Percentiles rank a stretch among this genome's conserved stretches.
phyloP scores from a whole-genome alignment of 2,329 filamentous ascomycete genomes.

The Colletotrichum sp. region DNA sequence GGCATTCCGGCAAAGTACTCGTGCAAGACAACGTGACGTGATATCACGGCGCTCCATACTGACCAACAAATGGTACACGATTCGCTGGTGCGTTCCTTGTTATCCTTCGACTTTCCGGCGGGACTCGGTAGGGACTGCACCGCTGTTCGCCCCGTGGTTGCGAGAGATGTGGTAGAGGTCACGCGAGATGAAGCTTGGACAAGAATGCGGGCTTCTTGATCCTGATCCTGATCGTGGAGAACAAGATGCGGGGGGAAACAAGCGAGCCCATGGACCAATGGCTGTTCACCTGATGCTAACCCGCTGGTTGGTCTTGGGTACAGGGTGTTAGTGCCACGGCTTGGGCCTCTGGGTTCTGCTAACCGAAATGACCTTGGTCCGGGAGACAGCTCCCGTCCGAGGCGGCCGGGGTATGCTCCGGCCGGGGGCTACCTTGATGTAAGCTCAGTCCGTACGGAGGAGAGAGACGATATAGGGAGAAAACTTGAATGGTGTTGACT shows the following conservation, averaged over 20 bases:
- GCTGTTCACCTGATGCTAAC: not conserved
- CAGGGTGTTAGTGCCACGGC: not conserved
- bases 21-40: not conserved
- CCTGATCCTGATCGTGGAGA: not conserved
- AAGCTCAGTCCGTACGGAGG: not conserved
- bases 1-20: not conserved
- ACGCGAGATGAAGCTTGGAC: not conserved
- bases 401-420: not conserved
- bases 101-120: not conserved
- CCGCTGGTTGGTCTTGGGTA: not conserved
- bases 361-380: conserved; percentile 11
- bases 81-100: not conserved
- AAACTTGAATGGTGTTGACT: not conserved
- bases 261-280: conserved; percentile 2
- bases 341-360: not conserved
- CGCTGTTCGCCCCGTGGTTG: not conserved
- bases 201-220: not conserved
- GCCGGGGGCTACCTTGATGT: not conserved
- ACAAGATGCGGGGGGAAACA: conserved; percentile 12
- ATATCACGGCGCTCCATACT: not conserved
- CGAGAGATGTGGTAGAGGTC: not conserved
- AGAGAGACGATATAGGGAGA: not conserved
- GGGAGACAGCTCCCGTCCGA: not conserved
- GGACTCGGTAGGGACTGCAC: not conserved
- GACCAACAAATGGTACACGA: not conserved